Evolutionary conservation across 1,139 yeast species (phyloP).

Genomic region (Blastobotrys apis): DNA sequence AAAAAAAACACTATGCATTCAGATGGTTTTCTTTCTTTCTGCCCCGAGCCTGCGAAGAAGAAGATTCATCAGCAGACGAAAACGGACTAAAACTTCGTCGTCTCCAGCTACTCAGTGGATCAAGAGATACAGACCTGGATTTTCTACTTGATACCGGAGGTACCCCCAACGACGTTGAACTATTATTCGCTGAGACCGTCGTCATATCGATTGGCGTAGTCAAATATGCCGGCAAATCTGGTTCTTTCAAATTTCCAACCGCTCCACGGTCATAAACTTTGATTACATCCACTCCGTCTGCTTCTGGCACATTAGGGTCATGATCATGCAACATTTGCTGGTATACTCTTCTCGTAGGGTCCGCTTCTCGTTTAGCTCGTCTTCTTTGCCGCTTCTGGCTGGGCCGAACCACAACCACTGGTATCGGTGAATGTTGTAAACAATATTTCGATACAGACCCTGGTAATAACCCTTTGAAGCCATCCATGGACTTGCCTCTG

Average conservation of each 20-base stretch:
- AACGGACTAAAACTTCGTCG: neutral
- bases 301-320: neutral
- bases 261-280: conserved; percentile 9
- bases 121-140: too few relatives aligned
- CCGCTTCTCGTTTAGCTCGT: conserved; percentile 34
- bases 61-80: too few relatives aligned
- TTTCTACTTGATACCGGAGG: too few relatives aligned
- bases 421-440: conserved; percentile 61
- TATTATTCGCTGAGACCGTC: neutral
- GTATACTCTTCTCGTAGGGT: conserved; percentile 28
- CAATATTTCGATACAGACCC: conserved; percentile 54
- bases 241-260: neutral
- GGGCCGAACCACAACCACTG: conserved; percentile 65
- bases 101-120: too few relatives aligned
- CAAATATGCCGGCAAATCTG: conserved; percentile 8
- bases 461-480: conserved; percentile 46
- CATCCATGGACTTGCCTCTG: conserved; percentile 41
- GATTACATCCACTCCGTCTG: neutral
- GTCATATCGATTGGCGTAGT: conserved; percentile 3
- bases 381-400: conserved; percentile 39
- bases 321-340: conserved; percentile 18
- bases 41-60: too few relatives aligned
- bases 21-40: neutral
- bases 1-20: neutral
- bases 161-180: too few relatives aligned